Base-by-base conservation (phyloP, 1,284 basidiomycete genomes). In the Boletellus sp. region DNA sequence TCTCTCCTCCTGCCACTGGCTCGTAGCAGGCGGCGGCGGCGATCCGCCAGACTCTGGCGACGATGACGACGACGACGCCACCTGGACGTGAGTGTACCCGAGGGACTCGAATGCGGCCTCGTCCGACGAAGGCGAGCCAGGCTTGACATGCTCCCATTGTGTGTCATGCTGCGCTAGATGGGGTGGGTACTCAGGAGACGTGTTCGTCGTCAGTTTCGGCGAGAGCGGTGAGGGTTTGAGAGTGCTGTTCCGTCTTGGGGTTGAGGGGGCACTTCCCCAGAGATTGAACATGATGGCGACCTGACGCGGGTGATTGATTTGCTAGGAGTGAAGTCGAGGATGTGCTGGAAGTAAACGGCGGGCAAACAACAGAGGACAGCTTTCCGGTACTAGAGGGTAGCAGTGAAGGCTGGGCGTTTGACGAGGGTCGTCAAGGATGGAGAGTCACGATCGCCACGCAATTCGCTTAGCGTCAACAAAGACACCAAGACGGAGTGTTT, bases 141-240 rank as follows among this genome's bases (percentile, higher is more conserved):
- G 29, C 13, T 50, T 58, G 27, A 60, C 30, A 30, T 60, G 50
- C 16, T 64, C 60, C 61, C 61, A 64, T 30, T 53, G 59, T 1
- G 44, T 4, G 8, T 64, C 60, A 9, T 49, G n/a, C n/a, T n/a
- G 43, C 8, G 30, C 0, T 0, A 19, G 34, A 5, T 10, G 26
- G 7, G 57, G 42, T 1, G 46, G 60, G 16, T 43, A 48, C 25
- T 53, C 49, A 5, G 43, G 25, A 23, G 48, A 43, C 3, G 29
- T 47, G n/a, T 35, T 6, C 0, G 55, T 61, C 1, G 60, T 57
- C 27, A 59, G 55, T 36, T 63, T 53, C 2, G 61, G 60, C 1
- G 61, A 27, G 29, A 63, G 53, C 2, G 60, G 60, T 19, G 38
- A 10, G 5, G 50, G 48, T 25, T 56, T 60, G 35, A 37, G 43